Evolutionary conservation across 768 basidiomycete genomes (phyloP), one percentile per base, ranked within the genome.

Genomic region (Agrocybe chaxingu): DNA sequence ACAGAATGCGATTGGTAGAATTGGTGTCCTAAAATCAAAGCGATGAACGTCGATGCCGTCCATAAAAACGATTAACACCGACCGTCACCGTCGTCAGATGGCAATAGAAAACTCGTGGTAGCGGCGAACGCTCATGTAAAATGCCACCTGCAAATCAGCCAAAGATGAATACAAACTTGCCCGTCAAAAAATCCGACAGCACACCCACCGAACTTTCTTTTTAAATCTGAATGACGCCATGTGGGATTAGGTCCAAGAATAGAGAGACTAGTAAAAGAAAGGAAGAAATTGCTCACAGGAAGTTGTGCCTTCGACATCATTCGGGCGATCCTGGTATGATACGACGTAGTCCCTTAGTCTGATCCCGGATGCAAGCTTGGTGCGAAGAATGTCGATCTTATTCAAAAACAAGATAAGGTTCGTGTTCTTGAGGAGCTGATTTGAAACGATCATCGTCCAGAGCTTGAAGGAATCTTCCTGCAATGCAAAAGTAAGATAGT

Each of bases 331-430:
- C 7, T 78, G 80, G 60, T 85, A 90, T 42, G 84, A 87, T 42
- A 85, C 78, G 30, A 90, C 86, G 57, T 85, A 86, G 61, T 85
- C 82, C 32, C 74, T 67, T 30, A 90, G 68, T 52, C 75, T 74
- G 50, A 87, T 75, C 30, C 88, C 88, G 1, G 84, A 74, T 13
- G 70, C 67, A 8, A 90, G 77, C 59, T 90, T 90, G 40, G 73
- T 58, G 52, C 78, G 79, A 47, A 91, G 68, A 52, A 90, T 85
- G 59, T 90, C 88, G 52, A 84, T 84, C 63, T 92, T 92, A 70
- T 91, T 92, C 46, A 92, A 71, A 71, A 91, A 92, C 41, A 91
- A 73, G 52, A 91, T 84, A 32, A 90, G 71, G 56, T 87, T 85
- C 30, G 89, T 87, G 40, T 78, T 72, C 39, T 79, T 80, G 4